Evolutionary conservation across 2,329 filamentous ascomycete genomes (phyloP).

Genomic region (Talaromyces sp.): DNA sequence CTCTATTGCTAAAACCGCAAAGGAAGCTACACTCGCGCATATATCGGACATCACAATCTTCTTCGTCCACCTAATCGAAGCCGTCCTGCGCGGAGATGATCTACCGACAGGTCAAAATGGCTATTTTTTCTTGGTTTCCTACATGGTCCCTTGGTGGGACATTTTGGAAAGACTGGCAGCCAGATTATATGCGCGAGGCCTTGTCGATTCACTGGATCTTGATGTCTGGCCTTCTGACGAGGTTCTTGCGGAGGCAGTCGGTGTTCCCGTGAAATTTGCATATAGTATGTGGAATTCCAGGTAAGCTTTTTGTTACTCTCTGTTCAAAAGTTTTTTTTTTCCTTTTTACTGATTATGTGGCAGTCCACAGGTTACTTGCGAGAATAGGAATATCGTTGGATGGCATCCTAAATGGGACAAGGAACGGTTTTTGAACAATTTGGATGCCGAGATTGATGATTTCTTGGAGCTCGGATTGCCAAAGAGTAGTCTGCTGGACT

Average conservation of each 20-base stretch:
- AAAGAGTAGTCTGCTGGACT: background rate
- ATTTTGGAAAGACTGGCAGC: background rate
- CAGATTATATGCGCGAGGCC: background rate
- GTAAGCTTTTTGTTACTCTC: background rate
- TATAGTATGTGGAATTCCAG: background rate
- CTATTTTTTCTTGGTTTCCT: background rate
- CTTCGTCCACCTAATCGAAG: background rate
- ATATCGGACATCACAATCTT: background rate
- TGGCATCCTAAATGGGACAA: background rate
- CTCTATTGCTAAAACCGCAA: background rate
- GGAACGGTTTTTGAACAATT: background rate
- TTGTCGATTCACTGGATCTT: background rate
- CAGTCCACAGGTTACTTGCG: background rate
- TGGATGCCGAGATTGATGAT: background rate
- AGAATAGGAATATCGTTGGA: background rate
- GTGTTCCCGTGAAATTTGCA: background rate
- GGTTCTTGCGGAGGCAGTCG: background rate
- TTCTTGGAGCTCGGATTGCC: background rate
- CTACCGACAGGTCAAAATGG: background rate
- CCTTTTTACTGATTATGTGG: background rate
- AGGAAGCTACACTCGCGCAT: background rate
- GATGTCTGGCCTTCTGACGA: background rate
- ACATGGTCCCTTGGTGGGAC: background rate
- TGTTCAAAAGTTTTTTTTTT: background rate
- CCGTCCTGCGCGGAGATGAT: background rate